Percentiles rank a stretch among this genome's conserved stretches.
Evolutionary conservation across 2,329 filamentous ascomycete species (phyloP).

Genomic region (Coniochaeta ligniaria): DNA sequence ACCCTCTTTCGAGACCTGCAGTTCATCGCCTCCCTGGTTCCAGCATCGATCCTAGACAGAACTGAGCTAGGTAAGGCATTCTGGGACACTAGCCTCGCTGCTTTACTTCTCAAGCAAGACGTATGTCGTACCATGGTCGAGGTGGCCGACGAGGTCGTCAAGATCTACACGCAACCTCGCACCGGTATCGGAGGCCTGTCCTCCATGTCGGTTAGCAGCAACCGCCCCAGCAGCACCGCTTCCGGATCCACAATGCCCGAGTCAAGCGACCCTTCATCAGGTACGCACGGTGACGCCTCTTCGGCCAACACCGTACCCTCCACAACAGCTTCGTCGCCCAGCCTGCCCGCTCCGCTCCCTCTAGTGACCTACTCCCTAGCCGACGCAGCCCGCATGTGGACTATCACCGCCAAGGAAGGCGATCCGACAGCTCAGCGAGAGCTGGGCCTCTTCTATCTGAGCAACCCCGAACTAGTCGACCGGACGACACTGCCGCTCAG

Average conservation of each 20-base stretch:
- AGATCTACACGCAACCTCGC: slow-evolving; percentile 58
- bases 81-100: slow-evolving; percentile 82
- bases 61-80: slow-evolving; percentile 71
- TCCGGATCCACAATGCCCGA: slow-evolving; percentile 4
- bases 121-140: slow-evolving; percentile 73
- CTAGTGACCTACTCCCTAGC: slow-evolving; percentile 60
- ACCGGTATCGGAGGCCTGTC: slow-evolving; percentile 15
- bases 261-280: neutral
- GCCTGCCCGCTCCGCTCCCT: slow-evolving; percentile 37
- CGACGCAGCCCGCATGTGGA: slow-evolving; percentile 83
- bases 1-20: slow-evolving; percentile 78
- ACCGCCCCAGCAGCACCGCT: slow-evolving; percentile 8
- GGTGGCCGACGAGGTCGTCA: slow-evolving; percentile 47
- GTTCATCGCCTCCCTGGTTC: slow-evolving; percentile 62
- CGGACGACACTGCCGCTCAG: slow-evolving; percentile 78
- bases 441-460: slow-evolving; percentile 87
- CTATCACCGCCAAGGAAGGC: slow-evolving; percentile 90
- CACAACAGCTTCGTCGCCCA: slow-evolving; percentile 25
- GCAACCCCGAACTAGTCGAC: slow-evolving; percentile 77
- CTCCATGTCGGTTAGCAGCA: neutral
- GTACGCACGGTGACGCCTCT: neutral
- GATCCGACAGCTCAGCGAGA: slow-evolving; percentile 85
- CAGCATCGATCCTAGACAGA: slow-evolving; percentile 51
- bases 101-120: slow-evolving; percentile 81
- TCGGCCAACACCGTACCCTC: neutral